Base-by-base conservation (phyloP, 140 eudicot species). In the Cichorium intybus region DNA sequence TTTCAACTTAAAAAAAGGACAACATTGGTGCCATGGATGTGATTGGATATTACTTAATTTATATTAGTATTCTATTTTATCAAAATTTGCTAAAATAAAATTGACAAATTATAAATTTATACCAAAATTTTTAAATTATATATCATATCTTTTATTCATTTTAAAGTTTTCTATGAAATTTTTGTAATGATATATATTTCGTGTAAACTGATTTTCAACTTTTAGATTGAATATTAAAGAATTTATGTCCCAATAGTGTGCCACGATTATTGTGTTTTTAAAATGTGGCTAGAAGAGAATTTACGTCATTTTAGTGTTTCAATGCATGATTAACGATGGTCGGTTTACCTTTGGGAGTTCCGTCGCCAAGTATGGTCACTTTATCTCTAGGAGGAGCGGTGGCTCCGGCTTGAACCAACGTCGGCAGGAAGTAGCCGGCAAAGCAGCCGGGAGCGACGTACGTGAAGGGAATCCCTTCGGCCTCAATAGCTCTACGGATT, bases 301-400 rank as follows among this genome's bases (percentile, higher is more conserved):
- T 41, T 0, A 14, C 7, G 3, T 41, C 7, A 11, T 14, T 41
- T 41, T 41, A 2, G 46, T 43, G 49, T 43, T 37, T 37, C 6
- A 14, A 14, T 14, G 7, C 4, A 43, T 43, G 49, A 39, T 39
- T 12, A 39, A 12, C 11, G 8, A 39, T 43, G 7, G 2, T 14
- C n/a, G 14, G 14, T 37, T 22, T 78, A 89, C 97, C 95, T 77
- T 77, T 86, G 28, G 87, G 75, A 70, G 31, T 89, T 49, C 97
- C 97, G 43, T 86, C 87, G 24, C 97, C 96, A 7, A 52, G 23
- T 24, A 88, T 88, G 76, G 69, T 65, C 1, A 78, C 86, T 68
- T 84, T 87, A 51, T 86, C 95, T 66, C 84, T 75, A 6, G 94
- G 94, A 12, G 96, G 94, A 47, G 83, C 68, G 14, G 80, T 75